Evolutionary conservation across 208 protist species (phyloP).

Genomic region (Crithidia expoeki): DNA sequence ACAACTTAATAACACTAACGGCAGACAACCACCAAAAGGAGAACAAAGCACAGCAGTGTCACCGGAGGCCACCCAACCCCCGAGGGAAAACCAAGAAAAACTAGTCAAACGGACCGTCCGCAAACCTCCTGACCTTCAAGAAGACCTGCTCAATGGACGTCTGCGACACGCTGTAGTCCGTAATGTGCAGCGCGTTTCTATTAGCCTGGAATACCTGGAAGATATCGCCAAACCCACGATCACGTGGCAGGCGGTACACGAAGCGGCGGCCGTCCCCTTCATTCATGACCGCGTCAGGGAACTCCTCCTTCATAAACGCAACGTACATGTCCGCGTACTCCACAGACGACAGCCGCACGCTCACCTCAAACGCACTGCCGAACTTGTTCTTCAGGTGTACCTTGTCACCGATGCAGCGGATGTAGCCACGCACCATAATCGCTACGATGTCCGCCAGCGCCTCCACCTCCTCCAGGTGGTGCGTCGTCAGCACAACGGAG

Average conservation of each 20-base stretch:
- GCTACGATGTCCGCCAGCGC: slow-evolving; percentile 72
- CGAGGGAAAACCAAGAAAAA: no score
- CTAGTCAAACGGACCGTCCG: no score
- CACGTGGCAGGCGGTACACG: slow-evolving; percentile 38
- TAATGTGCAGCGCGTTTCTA: slow-evolving; percentile 32
- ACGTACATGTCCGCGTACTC: slow-evolving; percentile 6
- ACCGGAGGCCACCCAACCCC: no score
- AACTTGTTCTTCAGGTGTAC: slow-evolving; percentile 80
- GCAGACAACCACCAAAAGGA: no score
- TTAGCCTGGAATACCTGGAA: slow-evolving; percentile 44
- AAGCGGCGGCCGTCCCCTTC: slow-evolving; percentile 42
- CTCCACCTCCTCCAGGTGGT: slow-evolving; percentile 94
- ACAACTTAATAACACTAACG: no score
- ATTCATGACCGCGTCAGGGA: slow-evolving; percentile 34
- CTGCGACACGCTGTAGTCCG: slow-evolving; percentile 78
- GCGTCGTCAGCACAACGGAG: slow-evolving; percentile 90
- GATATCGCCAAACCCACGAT: slow-evolving; percentile 33
- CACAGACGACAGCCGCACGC: slow-evolving; percentile 29
- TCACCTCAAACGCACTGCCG: slow-evolving; percentile 69
- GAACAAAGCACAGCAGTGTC: no score
- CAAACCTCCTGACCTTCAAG: slow-evolving; percentile 10
- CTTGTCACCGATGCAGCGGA: slow-evolving; percentile 80
- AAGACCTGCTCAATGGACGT: slow-evolving; percentile 86
- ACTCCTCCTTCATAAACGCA: slow-evolving; percentile 41
- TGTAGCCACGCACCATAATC: slow-evolving; percentile 80